Percentiles rank a stretch among this genome's conserved stretches.
phyloP scores from a whole-genome alignment of 768 basidiomycete genomes.

The Gloeophyllum trabeum region DNA sequence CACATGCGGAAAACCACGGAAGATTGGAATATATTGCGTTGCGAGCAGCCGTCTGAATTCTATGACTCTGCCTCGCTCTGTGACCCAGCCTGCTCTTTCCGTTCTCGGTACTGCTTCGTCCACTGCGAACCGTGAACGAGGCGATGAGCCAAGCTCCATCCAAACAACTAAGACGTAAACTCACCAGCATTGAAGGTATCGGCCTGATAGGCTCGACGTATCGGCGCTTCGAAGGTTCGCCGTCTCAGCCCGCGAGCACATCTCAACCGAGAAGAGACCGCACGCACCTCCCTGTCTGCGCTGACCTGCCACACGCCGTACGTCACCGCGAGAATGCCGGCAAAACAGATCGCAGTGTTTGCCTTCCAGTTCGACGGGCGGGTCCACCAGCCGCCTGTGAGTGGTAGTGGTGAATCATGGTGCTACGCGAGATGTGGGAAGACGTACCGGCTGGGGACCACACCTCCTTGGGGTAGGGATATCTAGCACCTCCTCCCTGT shows the following conservation, averaged over 20 bases:
- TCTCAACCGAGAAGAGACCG: background rate
- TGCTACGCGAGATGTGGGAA: background rate
- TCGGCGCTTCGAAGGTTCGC: constrained; percentile 32
- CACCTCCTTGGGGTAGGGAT: constrained; percentile 90
- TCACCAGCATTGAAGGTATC: constrained; percentile 73
- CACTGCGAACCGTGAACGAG: constrained; percentile 22
- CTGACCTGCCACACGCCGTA: constrained; percentile 65
- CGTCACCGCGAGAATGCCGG: constrained; percentile 55
- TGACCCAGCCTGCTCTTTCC: background rate
- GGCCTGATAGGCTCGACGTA: constrained; percentile 47
- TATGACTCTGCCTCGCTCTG: background rate
- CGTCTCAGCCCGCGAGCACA: background rate
- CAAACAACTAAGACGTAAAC: constrained; percentile 13
- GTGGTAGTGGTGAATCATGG: background rate
- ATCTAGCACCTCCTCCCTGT: constrained; percentile 79
- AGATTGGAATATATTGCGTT: too few species aligned
- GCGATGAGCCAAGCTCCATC: background rate
- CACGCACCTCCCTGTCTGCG: constrained; percentile 69
- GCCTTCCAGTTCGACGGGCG: constrained; percentile 82
- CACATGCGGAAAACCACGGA: too few species aligned
- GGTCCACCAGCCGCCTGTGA: constrained; percentile 89
- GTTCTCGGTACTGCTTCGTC: constrained; percentile 37
- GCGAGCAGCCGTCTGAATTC: background rate
- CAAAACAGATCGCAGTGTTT: constrained; percentile 68
- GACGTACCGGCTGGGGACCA: constrained; percentile 83